phyloP scores from a whole-genome alignment of 352 stramenopile genomes.

The Phytophthora pluvialis region DNA sequence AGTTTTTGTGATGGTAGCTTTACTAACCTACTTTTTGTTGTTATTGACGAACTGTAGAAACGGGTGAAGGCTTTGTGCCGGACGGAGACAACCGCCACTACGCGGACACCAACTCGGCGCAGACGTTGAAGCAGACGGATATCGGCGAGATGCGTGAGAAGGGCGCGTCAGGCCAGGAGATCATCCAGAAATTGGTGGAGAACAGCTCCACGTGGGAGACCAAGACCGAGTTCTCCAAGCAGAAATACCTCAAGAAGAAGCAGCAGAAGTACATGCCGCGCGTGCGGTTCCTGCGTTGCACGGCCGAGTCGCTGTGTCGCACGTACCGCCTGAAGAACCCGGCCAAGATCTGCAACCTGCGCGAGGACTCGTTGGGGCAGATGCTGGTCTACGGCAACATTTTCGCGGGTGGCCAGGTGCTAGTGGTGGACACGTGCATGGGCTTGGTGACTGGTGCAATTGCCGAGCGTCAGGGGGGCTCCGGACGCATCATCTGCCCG shows the following conservation, averaged over 20 bases:
- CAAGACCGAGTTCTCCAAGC: constrained; percentile 96
- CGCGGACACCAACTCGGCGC: constrained; percentile 85
- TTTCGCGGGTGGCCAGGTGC: constrained; percentile 84
- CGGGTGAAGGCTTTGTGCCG: constrained; percentile 79
- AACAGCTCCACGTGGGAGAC: constrained; percentile 95
- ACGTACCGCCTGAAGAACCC: constrained; percentile 92
- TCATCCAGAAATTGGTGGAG: constrained; percentile 94
- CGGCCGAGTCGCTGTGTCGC: constrained; percentile 87
- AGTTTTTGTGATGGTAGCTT: not conserved
- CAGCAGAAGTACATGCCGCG: constrained; percentile 93
- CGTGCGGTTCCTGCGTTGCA: constrained; percentile 87
- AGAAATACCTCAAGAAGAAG: constrained; percentile 97
- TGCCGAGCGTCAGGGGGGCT: constrained; percentile 78
- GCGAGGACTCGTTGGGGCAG: constrained; percentile 93
- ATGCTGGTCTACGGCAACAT: constrained; percentile 95
- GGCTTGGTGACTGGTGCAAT: constrained; percentile 92
- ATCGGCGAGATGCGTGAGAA: constrained; percentile 74
- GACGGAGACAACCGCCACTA: constrained; percentile 85
- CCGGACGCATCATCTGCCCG: constrained; percentile 71
- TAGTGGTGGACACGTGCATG: constrained; percentile 94
- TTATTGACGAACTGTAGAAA: constrained; percentile 46
- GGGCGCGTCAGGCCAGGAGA: constrained; percentile 77
- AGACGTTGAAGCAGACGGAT: constrained; percentile 74
- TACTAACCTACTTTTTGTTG: not conserved
- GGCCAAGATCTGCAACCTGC: constrained; percentile 90